Percentiles rank a stretch among this genome's conserved stretches.
phyloP scores from a whole-genome alignment of 768 basidiomycete species.

The Neoboletus subvelutipes region DNA sequence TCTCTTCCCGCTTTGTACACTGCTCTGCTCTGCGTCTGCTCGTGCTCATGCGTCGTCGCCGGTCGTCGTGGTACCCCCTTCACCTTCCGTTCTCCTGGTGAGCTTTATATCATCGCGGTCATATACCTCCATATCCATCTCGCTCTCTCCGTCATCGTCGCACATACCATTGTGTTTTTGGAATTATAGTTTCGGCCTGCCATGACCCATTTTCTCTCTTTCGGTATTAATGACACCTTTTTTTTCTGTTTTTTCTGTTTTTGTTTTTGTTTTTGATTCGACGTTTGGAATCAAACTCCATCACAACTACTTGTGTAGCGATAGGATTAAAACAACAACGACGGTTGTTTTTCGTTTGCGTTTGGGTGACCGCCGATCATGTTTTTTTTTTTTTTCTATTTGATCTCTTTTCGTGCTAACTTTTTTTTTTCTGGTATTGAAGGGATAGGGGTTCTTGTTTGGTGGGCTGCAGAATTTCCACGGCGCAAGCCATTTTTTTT shows the following conservation, averaged over 20 bases:
- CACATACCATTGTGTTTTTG: constrained; percentile 5
- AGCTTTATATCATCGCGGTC: constrained; percentile 9
- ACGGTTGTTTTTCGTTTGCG: neutral
- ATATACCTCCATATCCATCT: constrained; percentile 3
- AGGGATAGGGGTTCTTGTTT: too few species aligned
- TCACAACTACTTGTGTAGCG: constrained; percentile 12
- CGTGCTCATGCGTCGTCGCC: constrained; percentile 5
- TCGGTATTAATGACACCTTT: constrained; percentile 4
- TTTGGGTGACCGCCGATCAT: neutral
- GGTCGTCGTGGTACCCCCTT: neutral
- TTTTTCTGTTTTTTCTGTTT: too few species aligned
- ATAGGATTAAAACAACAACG: constrained; percentile 14
- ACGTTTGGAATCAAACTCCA: constrained; percentile 1
- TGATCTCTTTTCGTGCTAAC: neutral
- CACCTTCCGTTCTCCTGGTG: constrained; percentile 3
- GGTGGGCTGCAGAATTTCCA: too few species aligned
- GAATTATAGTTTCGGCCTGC: constrained; percentile 11
- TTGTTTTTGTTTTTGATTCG: neutral
- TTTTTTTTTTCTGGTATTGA: too few species aligned
- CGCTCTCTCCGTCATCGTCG: neutral
- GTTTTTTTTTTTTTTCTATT: neutral
- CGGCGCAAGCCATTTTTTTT: too few species aligned
- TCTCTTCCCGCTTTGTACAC: neutral
- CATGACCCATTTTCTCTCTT: neutral
- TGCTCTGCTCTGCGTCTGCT: neutral